Evolutionary conservation across 2,329 filamentous ascomycete species (phyloP), one percentile per base, ranked within the genome.

Genomic region (Plenodomus lindquistii): DNA sequence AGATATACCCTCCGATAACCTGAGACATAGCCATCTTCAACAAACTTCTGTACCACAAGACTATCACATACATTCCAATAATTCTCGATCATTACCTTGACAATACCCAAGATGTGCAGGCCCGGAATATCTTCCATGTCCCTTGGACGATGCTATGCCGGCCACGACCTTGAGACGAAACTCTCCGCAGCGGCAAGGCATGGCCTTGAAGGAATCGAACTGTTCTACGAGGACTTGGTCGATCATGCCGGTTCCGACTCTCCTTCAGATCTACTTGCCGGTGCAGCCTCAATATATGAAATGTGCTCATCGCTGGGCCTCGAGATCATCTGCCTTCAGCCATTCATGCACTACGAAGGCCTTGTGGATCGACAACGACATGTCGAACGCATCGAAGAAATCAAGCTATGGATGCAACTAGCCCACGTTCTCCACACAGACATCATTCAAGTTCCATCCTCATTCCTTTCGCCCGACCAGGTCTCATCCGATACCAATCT

Each of bases 291-390:
- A 40, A 80, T 89, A 49, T 77, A 77, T 20, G 63, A 72, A 0
- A 77, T 90, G 37, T 89, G 85, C 70, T 69, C 77, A 19, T 73
- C 76, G 2, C 77, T 83, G 20, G 70, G 67, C 24, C 77, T 90
- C 18, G 62, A 74, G 9, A 81, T 90, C 57, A 77, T 90, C 57
- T 86, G 84, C 52, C 78, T 92, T 0, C 88, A 91, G 63, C 89
- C 89, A 0, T 92, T 93, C 67, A 81, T 83, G 75, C 83, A 90
- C 72, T 91, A 88, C 71, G 89, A 92, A 57, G 89, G 89, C 1
- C 78, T 91, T 0, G 51, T 85, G 5, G 84, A 91, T 69, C 77
- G 86, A 9, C 59, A 71, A 15, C 76, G 81, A 49, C 86, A 88
- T 61, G 71, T 72, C 1, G 70, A 76, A 20, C 77, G 84, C 3